Percentiles rank a stretch among this genome's conserved stretches.
These are phyloP conservation scores for Penicillium sp. DNA, from an alignment of 2,329 filamentous ascomycete species.

Conservation along the genomic window DNA sequence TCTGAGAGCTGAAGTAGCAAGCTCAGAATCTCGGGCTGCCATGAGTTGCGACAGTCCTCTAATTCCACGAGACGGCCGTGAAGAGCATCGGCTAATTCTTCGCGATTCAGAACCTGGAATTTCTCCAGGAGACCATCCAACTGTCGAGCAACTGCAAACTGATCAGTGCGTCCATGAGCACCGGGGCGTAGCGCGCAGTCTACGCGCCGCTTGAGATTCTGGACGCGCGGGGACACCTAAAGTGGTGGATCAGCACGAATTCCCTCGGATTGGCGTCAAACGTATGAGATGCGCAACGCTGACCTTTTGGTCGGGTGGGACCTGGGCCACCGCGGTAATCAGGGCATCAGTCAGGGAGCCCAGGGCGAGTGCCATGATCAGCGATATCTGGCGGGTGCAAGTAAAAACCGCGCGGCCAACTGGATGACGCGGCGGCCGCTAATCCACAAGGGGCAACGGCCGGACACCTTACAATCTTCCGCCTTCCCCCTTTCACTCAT, in stretches of 20 bases:
- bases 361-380: constrained; percentile 67
- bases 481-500: constrained; percentile 21
- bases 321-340: constrained; percentile 61
- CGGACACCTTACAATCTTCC: constrained; percentile 10
- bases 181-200: constrained; percentile 37
- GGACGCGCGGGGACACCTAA: constrained; percentile 32
- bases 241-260: constrained; percentile 10
- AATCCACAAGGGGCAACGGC: constrained; percentile 27
- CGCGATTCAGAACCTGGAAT: constrained; percentile 74
- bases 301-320: constrained; percentile 50
- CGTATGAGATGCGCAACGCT: constrained; percentile 5
- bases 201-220: constrained; percentile 31
- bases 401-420: constrained; percentile 5
- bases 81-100: constrained; percentile 72
- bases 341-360: constrained; percentile 67
- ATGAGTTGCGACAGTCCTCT: constrained; percentile 55
- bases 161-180: constrained; percentile 65
- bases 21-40: constrained; percentile 74
- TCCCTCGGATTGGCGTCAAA: no score
- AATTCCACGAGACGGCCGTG: constrained; percentile 60
- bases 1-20: constrained; percentile 79
- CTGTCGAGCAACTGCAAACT: constrained; percentile 66
- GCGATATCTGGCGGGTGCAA: neutral
- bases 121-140: constrained; percentile 78
- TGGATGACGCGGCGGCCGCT: constrained; percentile 21